phyloP scores from a whole-genome alignment of 805 yeast species.

The Clavispora phyllophila region DNA sequence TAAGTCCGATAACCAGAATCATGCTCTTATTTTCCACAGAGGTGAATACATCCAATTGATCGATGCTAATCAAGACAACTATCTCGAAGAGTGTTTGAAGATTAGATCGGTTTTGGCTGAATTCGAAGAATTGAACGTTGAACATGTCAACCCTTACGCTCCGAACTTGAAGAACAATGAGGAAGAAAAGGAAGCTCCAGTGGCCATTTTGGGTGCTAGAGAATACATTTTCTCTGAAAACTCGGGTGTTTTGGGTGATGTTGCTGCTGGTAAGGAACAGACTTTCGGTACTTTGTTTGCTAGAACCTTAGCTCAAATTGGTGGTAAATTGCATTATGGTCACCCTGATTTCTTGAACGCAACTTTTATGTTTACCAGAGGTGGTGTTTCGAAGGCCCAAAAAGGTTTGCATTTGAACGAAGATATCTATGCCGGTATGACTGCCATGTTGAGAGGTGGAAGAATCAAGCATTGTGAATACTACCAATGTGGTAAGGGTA shows the following conservation, averaged over 20 bases:
- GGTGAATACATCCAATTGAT: slow-evolving; percentile 79
- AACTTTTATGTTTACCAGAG: slow-evolving; percentile 76
- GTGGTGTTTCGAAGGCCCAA: slow-evolving; percentile 84
- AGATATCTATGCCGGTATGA: slow-evolving; percentile 85
- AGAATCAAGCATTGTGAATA: slow-evolving; percentile 79
- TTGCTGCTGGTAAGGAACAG: slow-evolving; percentile 86
- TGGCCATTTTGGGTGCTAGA: slow-evolving; percentile 79
- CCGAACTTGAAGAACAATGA: slow-evolving; percentile 60
- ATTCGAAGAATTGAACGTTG: slow-evolving; percentile 56
- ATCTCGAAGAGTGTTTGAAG: slow-evolving; percentile 76
- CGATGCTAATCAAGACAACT: slow-evolving; percentile 83
- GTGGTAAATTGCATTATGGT: slow-evolving; percentile 81
- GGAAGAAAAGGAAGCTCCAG: slow-evolving; percentile 46
- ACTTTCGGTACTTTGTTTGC: slow-evolving; percentile 84
- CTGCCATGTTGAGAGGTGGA: slow-evolving; percentile 75
- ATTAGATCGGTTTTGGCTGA: slow-evolving; percentile 71
- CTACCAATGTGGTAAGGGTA: slow-evolving; percentile 81
- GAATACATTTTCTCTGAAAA: slow-evolving; percentile 82
- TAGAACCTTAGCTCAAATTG: slow-evolving; percentile 74
- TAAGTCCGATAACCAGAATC: slow-evolving; percentile 79
- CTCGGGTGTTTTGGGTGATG: slow-evolving; percentile 76
- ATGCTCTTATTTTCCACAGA: slow-evolving; percentile 65
- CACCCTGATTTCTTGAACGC: slow-evolving; percentile 80
- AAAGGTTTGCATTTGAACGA: slow-evolving; percentile 79
- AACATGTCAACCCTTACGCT: slow-evolving; percentile 78